Evolutionary conservation across 371 early-diverging fungal species (phyloP).

Genomic region (Mortierella sp.): DNA sequence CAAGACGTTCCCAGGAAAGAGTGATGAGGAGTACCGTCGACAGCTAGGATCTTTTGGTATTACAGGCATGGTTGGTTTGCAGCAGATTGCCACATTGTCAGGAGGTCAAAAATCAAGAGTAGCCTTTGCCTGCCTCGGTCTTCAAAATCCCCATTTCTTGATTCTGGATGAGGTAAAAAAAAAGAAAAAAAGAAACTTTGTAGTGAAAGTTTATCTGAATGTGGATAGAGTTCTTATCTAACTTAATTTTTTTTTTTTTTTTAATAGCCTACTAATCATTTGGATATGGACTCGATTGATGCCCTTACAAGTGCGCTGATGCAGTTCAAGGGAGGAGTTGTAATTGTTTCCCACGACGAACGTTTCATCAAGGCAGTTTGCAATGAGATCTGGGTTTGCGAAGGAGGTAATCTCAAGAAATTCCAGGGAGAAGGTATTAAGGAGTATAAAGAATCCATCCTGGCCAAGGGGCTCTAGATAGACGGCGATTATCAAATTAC

Average conservation of each 20-base stretch:
- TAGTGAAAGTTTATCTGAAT: not conserved
- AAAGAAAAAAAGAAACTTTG: no score
- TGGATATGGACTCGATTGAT: slow-evolving; percentile 97
- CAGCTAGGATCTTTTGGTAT: slow-evolving; percentile 96
- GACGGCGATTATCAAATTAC: not conserved
- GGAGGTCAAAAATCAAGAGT: slow-evolving; percentile 99
- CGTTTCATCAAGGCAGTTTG: slow-evolving; percentile 96
- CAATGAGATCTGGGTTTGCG: slow-evolving; percentile 96
- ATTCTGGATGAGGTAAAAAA: slow-evolving; percentile 91
- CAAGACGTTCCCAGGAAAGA: slow-evolving; percentile 88
- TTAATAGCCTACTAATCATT: slow-evolving; percentile 86
- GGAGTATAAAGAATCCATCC: slow-evolving; percentile 84
- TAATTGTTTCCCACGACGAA: slow-evolving; percentile 99
- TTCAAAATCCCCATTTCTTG: slow-evolving; percentile 94
- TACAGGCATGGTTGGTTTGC: slow-evolving; percentile 95
- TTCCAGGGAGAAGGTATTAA: slow-evolving; percentile 85
- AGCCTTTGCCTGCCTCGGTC: slow-evolving; percentile 95
- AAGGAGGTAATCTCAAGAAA: slow-evolving; percentile 80
- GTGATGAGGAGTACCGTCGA: slow-evolving; percentile 96
- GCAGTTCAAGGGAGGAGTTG: slow-evolving; percentile 95
- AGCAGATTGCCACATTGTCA: slow-evolving; percentile 93
- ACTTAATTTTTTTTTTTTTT: not conserved
- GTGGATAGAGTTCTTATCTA: not conserved
- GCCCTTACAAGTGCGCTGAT: slow-evolving; percentile 96
- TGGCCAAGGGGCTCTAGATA: slow-evolving; percentile 39